These are phyloP conservation scores for Pichia manshurica DNA, from an alignment of 805 yeast genomes.

Conservation along the genomic window DNA sequence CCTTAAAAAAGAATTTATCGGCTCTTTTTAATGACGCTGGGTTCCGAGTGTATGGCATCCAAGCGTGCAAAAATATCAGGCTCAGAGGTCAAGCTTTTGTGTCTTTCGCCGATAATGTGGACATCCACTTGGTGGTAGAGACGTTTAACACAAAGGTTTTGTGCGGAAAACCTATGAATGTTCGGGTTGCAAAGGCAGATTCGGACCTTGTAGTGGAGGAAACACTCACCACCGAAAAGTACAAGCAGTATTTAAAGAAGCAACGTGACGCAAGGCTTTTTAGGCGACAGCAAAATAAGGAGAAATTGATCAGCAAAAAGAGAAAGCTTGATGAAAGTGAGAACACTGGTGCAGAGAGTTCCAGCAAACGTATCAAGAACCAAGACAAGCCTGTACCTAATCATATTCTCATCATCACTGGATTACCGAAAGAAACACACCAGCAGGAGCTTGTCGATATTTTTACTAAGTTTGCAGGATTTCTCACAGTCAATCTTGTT, in stretches of 20 bases:
- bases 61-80: conserved; percentile 54
- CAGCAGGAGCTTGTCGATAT: conserved; percentile 36
- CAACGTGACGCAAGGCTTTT: conserved; percentile 13
- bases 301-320: conserved; percentile 15
- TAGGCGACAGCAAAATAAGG: conserved; percentile 18
- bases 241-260: conserved; percentile 16
- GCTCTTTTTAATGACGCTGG: conserved; percentile 44
- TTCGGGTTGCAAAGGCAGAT: conserved; percentile 38
- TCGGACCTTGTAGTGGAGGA: conserved; percentile 35
- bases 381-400: conserved; percentile 46
- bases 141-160: conserved; percentile 37
- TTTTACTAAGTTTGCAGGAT: conserved; percentile 54
- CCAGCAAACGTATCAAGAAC: not conserved
- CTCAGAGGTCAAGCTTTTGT: conserved; percentile 83
- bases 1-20: conserved; percentile 40
- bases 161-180: conserved; percentile 43
- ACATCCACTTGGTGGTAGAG: conserved; percentile 43
- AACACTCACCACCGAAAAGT: conserved; percentile 8
- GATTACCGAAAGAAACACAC: conserved; percentile 44
- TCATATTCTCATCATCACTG: conserved; percentile 61
- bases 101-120: conserved; percentile 39
- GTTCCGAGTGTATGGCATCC: conserved; percentile 38
- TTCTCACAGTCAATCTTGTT: conserved; percentile 61
- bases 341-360: not conserved
- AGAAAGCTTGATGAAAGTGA: conserved; percentile 19